phyloP scores from a whole-genome alignment of 1,284 basidiomycete species.

The Schizophyllum commune region DNA sequence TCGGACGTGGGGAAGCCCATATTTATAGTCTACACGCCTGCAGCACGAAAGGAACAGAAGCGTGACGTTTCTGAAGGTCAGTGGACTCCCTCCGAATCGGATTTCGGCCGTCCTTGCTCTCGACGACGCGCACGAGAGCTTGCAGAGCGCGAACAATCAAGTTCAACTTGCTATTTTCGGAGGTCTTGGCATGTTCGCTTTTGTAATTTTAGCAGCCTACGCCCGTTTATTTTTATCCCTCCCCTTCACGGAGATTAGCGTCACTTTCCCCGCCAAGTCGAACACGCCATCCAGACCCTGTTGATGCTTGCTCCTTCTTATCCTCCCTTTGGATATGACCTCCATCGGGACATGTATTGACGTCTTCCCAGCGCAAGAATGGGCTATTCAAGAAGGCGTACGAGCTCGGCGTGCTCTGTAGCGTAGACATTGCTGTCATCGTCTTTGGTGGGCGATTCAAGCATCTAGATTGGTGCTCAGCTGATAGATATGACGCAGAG shows the following conservation, averaged over 20 bases:
- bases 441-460: conserved; percentile 40
- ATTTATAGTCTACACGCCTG: conserved; percentile 13
- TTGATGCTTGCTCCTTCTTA: conserved; percentile 17
- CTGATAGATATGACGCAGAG: conserved; percentile 21
- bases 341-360: background rate
- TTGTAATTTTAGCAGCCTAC: background rate
- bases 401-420: conserved; percentile 63
- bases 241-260: background rate
- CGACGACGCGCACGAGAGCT: background rate
- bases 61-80: conserved; percentile 63
- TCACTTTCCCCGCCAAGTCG: background rate
- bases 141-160: conserved; percentile 1
- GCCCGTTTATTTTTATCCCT: conserved; percentile 18
- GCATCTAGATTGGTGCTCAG: conserved; percentile 5
- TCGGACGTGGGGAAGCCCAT: conserved; percentile 1
- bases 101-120: background rate
- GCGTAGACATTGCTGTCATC: conserved; percentile 63
- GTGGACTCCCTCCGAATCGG: conserved; percentile 9
- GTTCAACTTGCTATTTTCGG: conserved; percentile 2
- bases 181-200: background rate
- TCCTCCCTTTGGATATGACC: conserved; percentile 6
- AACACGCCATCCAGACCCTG: conserved; percentile 8
- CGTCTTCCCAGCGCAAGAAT: conserved; percentile 45
- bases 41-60: conserved; percentile 65
- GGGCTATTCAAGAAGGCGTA: conserved; percentile 71